Percentiles rank a stretch among this genome's conserved stretches.
Evolutionary conservation across 306 rosid genomes (phyloP).

Genomic region (Cucurbita pepo): DNA sequence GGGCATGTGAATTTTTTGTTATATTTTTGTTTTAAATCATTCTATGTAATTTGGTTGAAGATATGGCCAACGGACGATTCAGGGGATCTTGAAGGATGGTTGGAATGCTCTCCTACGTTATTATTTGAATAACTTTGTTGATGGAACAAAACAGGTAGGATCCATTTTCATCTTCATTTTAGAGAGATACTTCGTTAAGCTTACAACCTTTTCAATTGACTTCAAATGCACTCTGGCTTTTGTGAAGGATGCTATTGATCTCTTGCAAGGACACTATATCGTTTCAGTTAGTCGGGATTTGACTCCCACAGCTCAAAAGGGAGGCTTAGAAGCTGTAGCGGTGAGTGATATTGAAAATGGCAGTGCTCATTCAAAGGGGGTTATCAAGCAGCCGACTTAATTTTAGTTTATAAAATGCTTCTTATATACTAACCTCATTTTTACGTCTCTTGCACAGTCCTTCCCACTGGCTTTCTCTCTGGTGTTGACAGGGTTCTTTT

Average conservation of each 20-base stretch:
- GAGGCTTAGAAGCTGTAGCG: conserved; percentile 88
- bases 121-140: conserved; percentile 69
- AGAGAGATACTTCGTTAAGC: background rate
- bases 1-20: background rate
- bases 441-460: conserved; percentile 39
- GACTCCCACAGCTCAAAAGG: conserved; percentile 51
- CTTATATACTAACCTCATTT: background rate
- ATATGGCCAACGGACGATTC: conserved; percentile 71
- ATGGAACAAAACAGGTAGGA: conserved; percentile 83
- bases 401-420: background rate
- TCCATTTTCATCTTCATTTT: conserved; percentile 11
- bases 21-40: background rate
- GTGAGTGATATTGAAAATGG: conserved; percentile 34
- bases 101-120: conserved; percentile 64
- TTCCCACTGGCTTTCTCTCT: conserved; percentile 69
- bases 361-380: background rate
- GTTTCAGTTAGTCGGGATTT: conserved; percentile 65
- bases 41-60: conserved; percentile 32
- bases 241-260: conserved; percentile 92
- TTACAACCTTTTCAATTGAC: background rate
- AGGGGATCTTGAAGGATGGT: conserved; percentile 68
- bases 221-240: conserved; percentile 12
- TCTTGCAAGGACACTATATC: conserved; percentile 91
- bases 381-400: background rate
- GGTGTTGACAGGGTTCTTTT: conserved; percentile 61